These are phyloP conservation scores for Sporothrix dimorphospora DNA, from an alignment of 2,329 filamentous ascomycete genomes.

Conservation along the genomic window DNA sequence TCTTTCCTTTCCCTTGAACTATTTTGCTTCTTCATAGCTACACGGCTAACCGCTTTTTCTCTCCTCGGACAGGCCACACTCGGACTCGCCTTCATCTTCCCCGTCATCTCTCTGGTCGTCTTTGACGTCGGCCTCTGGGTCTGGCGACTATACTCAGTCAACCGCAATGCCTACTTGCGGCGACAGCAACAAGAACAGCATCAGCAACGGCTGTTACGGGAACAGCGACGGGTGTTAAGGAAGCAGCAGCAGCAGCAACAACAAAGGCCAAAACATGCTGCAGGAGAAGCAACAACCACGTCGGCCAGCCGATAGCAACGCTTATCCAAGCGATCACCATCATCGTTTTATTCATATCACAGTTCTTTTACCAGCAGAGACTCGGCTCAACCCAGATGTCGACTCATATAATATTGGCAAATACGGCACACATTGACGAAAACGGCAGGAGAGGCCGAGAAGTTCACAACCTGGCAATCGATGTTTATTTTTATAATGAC, in stretches of 20 bases:
- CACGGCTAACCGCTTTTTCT: slow-evolving; percentile 18
- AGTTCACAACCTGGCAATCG: neutral
- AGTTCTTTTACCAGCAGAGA: no score
- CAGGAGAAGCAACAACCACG: neutral
- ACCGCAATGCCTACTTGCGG: slow-evolving; percentile 21
- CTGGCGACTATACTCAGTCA: slow-evolving; percentile 49
- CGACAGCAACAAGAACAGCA: slow-evolving; percentile 23
- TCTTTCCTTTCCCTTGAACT: neutral
- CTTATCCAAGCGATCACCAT: neutral
- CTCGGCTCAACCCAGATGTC: neutral
- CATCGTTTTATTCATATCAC: neutral
- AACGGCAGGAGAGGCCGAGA: neutral
- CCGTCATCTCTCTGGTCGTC: slow-evolving; percentile 51
- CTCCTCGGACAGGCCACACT: slow-evolving; percentile 45
- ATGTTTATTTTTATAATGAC: neutral
- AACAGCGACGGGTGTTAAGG: neutral
- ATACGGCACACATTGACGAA: neutral
- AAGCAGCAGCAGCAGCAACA: slow-evolving; percentile 12
- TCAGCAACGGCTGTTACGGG: neutral
- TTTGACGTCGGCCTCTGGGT: slow-evolving; percentile 59
- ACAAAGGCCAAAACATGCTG: neutral
- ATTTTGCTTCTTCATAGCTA: neutral
- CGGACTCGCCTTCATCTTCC: slow-evolving; percentile 52
- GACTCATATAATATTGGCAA: neutral
- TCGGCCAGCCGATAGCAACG: neutral